Base-by-base conservation (phyloP, 371 early-diverging fungal genomes). In the Nematocida homosporus region DNA sequence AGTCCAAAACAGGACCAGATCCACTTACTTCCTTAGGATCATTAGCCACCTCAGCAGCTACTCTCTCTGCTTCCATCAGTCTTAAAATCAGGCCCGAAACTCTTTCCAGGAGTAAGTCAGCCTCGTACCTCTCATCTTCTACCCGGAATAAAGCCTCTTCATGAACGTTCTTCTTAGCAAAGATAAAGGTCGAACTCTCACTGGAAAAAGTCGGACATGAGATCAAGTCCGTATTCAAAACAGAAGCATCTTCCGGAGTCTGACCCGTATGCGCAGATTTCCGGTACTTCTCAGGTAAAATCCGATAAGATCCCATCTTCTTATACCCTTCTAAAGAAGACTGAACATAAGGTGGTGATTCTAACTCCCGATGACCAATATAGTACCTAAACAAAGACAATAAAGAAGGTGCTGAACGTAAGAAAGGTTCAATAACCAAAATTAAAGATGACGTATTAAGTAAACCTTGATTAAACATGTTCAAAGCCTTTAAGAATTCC, bases 41-140 rank as follows among this genome's bases (percentile, higher is more conserved):
- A 34, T 78, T 66, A 34, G 35, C 54, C 2, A 77, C 55, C 37
- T 47, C 41, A 10, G 56, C 34, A 57, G 60, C 54, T 66, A 87
- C 82, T 78, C 84, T 83, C 3, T 88, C 88, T 54, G 95, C 87
- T 3, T 93, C 91, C 79, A 93, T 92, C 60, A 99, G 84, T 25
- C 91, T 83, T 10, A 88, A 87, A 80, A 97, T 96, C 1, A 91
- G 88, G 55, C 89, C 88, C 66, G 91, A 80, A 56, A 93, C 91
- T 50, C 95, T 89, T 81, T 94, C 92, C 51, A 97, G 91, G 81
- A 92, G 90, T 72, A 96, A 84, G 81, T 97, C 97, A 85, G 93
- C 90, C 78, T 99, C 99, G 78, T 93, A 96, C 60, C 91, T 87
- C 80, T 97, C 97, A 82, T 97, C 97, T 84, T 96, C 98, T 83